phyloP scores from a whole-genome alignment of 805 yeast genomes.

The Zygosaccharomyces rouxii region DNA sequence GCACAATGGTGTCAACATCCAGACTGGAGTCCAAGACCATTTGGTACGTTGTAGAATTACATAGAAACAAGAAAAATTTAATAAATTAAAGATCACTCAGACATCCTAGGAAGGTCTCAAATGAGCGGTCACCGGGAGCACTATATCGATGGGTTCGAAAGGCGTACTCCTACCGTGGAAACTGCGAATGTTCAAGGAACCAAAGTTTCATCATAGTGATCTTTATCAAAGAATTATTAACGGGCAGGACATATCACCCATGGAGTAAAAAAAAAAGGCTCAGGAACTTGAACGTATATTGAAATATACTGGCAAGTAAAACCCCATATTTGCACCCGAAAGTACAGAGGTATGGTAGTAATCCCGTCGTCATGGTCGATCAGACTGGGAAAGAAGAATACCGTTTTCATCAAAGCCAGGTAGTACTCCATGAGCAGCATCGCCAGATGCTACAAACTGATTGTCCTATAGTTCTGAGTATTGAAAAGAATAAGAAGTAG shows the following conservation, averaged over 20 bases:
- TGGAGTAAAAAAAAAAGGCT: slow-evolving; percentile 24
- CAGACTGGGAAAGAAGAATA: slow-evolving; percentile 91
- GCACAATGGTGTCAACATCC: slow-evolving; percentile 33
- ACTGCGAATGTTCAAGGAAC: slow-evolving; percentile 75
- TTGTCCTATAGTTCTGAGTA: background rate
- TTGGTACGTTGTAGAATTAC: slow-evolving; percentile 40
- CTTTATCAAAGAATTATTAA: background rate
- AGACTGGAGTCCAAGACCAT: slow-evolving; percentile 52
- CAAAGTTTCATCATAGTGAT: slow-evolving; percentile 69
- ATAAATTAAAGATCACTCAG: slow-evolving; percentile 46
- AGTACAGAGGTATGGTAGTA: slow-evolving; percentile 35
- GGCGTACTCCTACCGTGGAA: slow-evolving; percentile 88
- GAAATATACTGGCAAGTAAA: slow-evolving; percentile 81
- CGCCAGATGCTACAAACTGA: slow-evolving; percentile 3
- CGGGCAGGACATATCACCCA: background rate
- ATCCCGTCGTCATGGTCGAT: slow-evolving; percentile 90
- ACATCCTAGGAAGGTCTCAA: slow-evolving; percentile 86
- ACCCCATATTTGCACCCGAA: slow-evolving; percentile 37
- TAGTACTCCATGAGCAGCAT: slow-evolving; percentile 7
- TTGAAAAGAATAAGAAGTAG: background rate
- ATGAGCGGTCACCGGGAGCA: slow-evolving; percentile 80
- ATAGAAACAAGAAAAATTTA: slow-evolving; percentile 4
- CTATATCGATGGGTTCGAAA: slow-evolving; percentile 66
- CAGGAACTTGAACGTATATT: slow-evolving; percentile 32
- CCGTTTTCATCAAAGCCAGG: slow-evolving; percentile 43